Evolutionary conservation across 2,329 filamentous ascomycete species (phyloP).

Genomic region (Apiospora hydei): DNA sequence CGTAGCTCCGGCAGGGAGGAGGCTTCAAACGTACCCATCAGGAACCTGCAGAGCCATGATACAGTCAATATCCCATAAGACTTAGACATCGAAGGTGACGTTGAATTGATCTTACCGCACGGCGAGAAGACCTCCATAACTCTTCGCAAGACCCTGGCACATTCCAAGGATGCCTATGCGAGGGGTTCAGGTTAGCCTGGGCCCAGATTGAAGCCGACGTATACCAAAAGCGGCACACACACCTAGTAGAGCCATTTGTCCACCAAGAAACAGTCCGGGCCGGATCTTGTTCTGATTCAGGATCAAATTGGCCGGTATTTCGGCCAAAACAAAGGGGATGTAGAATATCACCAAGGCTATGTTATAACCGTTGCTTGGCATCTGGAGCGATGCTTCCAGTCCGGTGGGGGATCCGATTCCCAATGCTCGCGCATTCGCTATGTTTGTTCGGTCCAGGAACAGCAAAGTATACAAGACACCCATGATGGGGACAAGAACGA

Average conservation of each 20-base stretch:
- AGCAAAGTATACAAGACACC: slow-evolving; percentile 40
- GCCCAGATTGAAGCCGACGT: not conserved
- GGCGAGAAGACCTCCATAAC: slow-evolving; percentile 46
- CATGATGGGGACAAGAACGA: slow-evolving; percentile 39
- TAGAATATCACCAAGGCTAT: slow-evolving; percentile 47
- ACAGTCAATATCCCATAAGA: not conserved
- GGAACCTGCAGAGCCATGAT: slow-evolving; percentile 46
- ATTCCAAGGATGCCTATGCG: slow-evolving; percentile 48
- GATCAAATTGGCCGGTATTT: slow-evolving; percentile 55
- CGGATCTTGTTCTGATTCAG: slow-evolving; percentile 47
- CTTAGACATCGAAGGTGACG: not conserved
- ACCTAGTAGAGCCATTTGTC: slow-evolving; percentile 51
- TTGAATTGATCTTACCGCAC: slow-evolving; percentile 29
- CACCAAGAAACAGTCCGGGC: slow-evolving; percentile 47
- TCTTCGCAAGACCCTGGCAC: slow-evolving; percentile 49
- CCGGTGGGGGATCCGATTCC: slow-evolving; percentile 45
- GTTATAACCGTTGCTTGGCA: slow-evolving; percentile 51
- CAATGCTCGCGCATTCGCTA: slow-evolving; percentile 52
- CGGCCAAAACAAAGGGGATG: slow-evolving; percentile 52
- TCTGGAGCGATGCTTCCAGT: slow-evolving; percentile 49
- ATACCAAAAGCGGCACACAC: slow-evolving; percentile 25
- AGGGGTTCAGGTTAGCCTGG: not conserved
- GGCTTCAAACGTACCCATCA: slow-evolving; percentile 80
- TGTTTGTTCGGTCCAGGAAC: slow-evolving; percentile 42
- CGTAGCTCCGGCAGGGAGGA: slow-evolving; percentile 42